Conservation (phyloP, 495 filamentous ascomycete species). For the Choiromyces venosus region DNA sequence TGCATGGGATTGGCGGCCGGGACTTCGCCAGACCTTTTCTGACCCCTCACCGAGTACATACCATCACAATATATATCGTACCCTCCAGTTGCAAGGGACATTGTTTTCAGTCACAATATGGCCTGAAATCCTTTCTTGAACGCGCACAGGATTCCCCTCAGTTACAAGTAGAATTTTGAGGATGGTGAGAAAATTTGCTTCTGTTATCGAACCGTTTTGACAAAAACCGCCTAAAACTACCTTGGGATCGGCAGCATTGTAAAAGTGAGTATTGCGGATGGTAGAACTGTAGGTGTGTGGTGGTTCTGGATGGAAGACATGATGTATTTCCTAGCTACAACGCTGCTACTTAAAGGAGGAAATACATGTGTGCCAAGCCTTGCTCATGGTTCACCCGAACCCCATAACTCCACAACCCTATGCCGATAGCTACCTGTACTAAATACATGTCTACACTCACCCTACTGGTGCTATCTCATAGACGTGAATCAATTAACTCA, state of each 20-base stretch:
- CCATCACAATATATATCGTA: slow-evolving; percentile 25
- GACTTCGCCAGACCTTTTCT: not conserved
- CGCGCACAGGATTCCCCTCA: not conserved
- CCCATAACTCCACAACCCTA: no score
- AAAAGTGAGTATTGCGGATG: slow-evolving; percentile 11
- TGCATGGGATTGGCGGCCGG: not conserved
- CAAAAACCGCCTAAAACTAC: slow-evolving; percentile 10
- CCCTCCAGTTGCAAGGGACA: slow-evolving; percentile 2
- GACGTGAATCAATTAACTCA: no score
- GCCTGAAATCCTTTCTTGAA: slow-evolving; percentile 15
- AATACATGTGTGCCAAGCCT: no score
- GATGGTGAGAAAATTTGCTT: slow-evolving; percentile 14
- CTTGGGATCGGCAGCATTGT: not conserved
- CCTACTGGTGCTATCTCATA: no score
- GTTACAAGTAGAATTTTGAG: slow-evolving; percentile 13
- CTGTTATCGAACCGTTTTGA: slow-evolving; percentile 20
- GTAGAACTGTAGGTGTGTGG: no score
- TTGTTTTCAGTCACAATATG: slow-evolving; percentile 13
- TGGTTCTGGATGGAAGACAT: no score
- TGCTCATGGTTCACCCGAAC: no score
- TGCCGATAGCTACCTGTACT: no score
- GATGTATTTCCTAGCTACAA: no score
- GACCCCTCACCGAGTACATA: slow-evolving; percentile 11
- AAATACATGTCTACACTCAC: no score
- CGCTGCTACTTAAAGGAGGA: no score